These are phyloP conservation scores for Fusarium proliferatum DNA, from an alignment of 2,329 filamentous ascomycete genomes.

Conservation along the genomic window DNA sequence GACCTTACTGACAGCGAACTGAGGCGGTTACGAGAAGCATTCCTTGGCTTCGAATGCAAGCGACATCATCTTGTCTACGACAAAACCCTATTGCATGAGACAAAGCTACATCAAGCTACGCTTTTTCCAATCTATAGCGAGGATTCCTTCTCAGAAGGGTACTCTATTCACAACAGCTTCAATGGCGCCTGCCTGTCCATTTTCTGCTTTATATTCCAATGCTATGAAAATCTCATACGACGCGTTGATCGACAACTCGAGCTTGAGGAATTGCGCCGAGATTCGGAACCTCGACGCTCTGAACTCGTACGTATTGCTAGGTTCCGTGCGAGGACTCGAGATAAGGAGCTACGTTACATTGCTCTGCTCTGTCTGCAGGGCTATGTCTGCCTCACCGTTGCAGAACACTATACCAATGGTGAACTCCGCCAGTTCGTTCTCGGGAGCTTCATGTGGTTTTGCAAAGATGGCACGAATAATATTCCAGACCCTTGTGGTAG, in stretches of 20 bases:
- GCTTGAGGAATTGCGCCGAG: neutral
- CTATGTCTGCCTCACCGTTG: accelerated
- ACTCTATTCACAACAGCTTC: no score
- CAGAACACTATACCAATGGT: accelerated
- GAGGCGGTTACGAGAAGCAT: no score
- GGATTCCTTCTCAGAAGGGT: no score
- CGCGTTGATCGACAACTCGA: neutral
- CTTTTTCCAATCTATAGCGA: no score
- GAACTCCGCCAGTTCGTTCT: neutral
- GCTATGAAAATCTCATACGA: neutral
- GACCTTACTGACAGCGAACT: no score
- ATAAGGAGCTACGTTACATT: neutral
- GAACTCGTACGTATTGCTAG: accelerated
- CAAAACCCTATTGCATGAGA: no score
- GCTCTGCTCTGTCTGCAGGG: neutral
- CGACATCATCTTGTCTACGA: no score
- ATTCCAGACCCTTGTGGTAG: neutral
- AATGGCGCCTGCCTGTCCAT: neutral
- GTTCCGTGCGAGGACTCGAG: neutral
- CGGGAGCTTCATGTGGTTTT: neutral
- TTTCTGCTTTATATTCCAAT: neutral
- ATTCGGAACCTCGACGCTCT: neutral
- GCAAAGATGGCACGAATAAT: neutral
- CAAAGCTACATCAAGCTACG: no score
- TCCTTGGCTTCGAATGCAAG: no score